Percentiles rank a stretch among this genome's conserved stretches.
Conservation (phyloP, 768 basidiomycete species). For the Suillus clintonianus region DNA sequence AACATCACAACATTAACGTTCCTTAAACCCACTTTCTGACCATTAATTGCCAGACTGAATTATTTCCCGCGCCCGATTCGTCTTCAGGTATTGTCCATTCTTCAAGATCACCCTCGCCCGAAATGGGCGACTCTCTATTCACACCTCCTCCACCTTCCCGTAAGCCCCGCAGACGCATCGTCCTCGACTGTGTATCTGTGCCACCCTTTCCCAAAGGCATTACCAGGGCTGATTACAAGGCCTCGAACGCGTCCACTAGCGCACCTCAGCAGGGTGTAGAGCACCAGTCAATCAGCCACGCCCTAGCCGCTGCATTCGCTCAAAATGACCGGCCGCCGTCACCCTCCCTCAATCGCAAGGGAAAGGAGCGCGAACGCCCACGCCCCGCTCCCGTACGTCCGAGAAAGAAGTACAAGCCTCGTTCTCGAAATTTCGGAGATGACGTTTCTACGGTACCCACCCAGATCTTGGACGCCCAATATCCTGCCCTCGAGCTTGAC, state of each 20-base stretch:
- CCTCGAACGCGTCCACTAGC: not conserved
- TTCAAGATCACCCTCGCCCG: slow-evolving; percentile 11
- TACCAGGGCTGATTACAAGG: slow-evolving; percentile 20
- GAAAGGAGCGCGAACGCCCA: slow-evolving; percentile 17
- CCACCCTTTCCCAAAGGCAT: slow-evolving; percentile 24
- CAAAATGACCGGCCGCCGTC: not conserved
- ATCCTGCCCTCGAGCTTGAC: slow-evolving; percentile 5
- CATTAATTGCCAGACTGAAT: slow-evolving; percentile 4
- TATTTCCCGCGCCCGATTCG: not conserved
- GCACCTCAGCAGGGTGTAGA: not conserved
- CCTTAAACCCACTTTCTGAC: not conserved
- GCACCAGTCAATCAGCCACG: not conserved
- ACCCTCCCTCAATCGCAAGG: slow-evolving; percentile 12
- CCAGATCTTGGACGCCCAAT: slow-evolving; percentile 12
- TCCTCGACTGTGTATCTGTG: slow-evolving; percentile 20
- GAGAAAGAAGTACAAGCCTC: not conserved
- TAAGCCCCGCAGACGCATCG: slow-evolving; percentile 10
- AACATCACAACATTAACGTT: not conserved
- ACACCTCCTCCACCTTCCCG: slow-evolving; percentile 28
- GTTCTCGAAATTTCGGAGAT: not conserved
- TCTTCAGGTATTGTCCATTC: not conserved
- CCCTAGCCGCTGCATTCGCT: not conserved
- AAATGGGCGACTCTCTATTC: slow-evolving; percentile 24
- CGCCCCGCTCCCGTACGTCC: not conserved
- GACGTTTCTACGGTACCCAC: not conserved